Base-by-base conservation (phyloP, 2,329 filamentous ascomycete genomes). In the Alternaria ventricosa region DNA sequence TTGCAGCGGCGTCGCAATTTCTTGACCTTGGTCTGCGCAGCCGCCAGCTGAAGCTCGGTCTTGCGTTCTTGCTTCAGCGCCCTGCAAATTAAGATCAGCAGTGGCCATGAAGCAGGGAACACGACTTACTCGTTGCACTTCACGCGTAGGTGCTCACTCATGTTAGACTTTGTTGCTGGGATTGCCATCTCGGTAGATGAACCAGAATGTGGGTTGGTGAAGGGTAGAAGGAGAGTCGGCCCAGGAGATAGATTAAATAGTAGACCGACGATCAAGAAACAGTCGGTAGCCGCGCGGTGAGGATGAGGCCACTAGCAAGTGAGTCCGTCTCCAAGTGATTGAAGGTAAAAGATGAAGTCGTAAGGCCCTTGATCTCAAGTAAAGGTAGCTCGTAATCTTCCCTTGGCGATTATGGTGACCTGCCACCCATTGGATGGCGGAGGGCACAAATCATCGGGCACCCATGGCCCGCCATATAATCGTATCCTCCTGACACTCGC, bases 101-200 rank as follows among this genome's bases (percentile, higher is more conserved):
- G 3, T 28, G 27, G 27, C 27, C 2, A 30, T 3, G 28, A 3
- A 30, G 28, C 2, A 3, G 28, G 2, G 11, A 30, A 6, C 2
- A 30, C 28, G 28, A 30, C 28, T 30, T 6, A 30, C 28, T 30
- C 28, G 28, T 30, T 30, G 18, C 43, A 44, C 11, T 11, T 44
- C 3, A 3, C 18, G 43, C 11, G 43, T 1, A 44, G 18, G 5
- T 2, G 43, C n/a, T 44, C 43, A 5, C 11, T 44, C 5, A 5
- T 10, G n/a, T 1, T 44, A 11, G 18, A 0, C 1, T 5, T 10
- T 20, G n/a, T 5, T 20, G 2, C 10, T 44, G n/a, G 1, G 13
- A 18, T 12, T 2, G 41, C 18, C 41, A 44, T 44, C 5, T 30
- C 6, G 28, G 5, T 13, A 30, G 28, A 1, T 30, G 5, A 30